Base-by-base conservation (phyloP, 2,329 filamentous ascomycete species). In the Fusarium fujikuroi region DNA sequence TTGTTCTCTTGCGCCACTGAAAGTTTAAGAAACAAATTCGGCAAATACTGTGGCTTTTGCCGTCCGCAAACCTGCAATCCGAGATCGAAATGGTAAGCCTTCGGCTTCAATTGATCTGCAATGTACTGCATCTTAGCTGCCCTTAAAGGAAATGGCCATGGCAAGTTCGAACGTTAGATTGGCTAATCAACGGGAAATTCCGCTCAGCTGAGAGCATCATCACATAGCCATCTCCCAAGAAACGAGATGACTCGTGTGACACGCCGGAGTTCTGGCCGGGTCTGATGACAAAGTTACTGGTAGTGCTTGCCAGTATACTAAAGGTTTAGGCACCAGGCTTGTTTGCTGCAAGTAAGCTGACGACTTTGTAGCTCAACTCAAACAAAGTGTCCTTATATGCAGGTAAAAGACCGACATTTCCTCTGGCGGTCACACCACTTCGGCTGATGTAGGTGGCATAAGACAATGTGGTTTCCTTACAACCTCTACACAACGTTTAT, bases 81-180 rank as follows among this genome's bases (percentile, higher is more conserved):
- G 9, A 43, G 6, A 23, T 18, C 5, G 9, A 7, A 6, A 23
- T 23, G n/a, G 8, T 0, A 23, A 23, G 5, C n/a, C 5, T 16
- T 16, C 5, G 1, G n/a, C 14, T n/a, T 23, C 14, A 10, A 16
- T 42, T 23, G n/a, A n/a, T 16, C 9, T 7, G 15, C 12, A 9
- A 15, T 15, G 7, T 15, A 15, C 5, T 42, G 21, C 14, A 14
- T 23, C 40, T 16, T 6, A 6, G 6, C 21, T n/a, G 12, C 39
- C 0, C 8, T 42, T n/a, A 9, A 7, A 42, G 6, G 6, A 16
- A n/a, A n/a, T n/a, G 1, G 14, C 14, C 14, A n/a, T 42, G 1
- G 14, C 9, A 10, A 2, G 14, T n/a, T n/a, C 15, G 14, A 16
- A n/a, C 1, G 14, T 10, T 7, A 16, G 10, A 7, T n/a, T 42